phyloP scores from a whole-genome alignment of 2,329 filamentous ascomycete genomes.

The Herpotrichia juniperi region DNA sequence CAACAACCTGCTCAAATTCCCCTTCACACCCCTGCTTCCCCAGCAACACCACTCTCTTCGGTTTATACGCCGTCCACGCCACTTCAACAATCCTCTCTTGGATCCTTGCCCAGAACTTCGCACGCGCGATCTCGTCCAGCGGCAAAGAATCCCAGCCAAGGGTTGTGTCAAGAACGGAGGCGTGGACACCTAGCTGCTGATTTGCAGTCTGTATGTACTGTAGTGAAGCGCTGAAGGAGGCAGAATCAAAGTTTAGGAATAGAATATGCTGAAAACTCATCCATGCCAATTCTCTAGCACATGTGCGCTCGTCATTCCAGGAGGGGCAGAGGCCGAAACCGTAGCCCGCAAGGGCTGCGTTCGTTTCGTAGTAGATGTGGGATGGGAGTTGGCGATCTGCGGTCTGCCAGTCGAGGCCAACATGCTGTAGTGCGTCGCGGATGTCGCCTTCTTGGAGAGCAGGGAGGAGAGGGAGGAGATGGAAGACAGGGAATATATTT shows the following conservation, averaged over 20 bases:
- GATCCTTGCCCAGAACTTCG: constrained; percentile 28
- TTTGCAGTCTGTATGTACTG: constrained; percentile 16
- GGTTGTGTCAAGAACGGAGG: constrained; percentile 11
- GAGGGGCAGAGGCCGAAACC: constrained; percentile 22
- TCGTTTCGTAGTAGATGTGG: constrained; percentile 21
- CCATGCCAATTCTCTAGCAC: constrained; percentile 11
- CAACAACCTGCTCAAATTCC: constrained; percentile 28
- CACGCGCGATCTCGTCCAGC: constrained; percentile 25
- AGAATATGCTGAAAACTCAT: constrained; percentile 22
- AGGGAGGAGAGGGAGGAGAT: constrained; percentile 17
- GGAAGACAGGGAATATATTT: constrained; percentile 24
- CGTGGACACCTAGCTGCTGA: constrained; percentile 10
- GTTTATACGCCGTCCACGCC: constrained; percentile 12
- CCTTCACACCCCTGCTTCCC: constrained; percentile 26
- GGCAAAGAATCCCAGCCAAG: constrained; percentile 36
- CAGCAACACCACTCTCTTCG: constrained; percentile 27
- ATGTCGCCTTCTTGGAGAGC: constrained; percentile 19
- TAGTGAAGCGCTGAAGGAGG: constrained; percentile 28
- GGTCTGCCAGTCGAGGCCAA: constrained; percentile 12
- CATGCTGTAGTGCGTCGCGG: constrained; percentile 20
- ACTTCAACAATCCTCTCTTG: constrained; percentile 26
- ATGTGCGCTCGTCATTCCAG: constrained; percentile 6
- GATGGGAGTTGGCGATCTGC: background rate
- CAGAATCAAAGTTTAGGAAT: constrained; percentile 33
- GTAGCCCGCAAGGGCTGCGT: constrained; percentile 25